phyloP scores from a whole-genome alignment of 2,329 filamentous ascomycete genomes.

The Paecilomyces fulvus region DNA sequence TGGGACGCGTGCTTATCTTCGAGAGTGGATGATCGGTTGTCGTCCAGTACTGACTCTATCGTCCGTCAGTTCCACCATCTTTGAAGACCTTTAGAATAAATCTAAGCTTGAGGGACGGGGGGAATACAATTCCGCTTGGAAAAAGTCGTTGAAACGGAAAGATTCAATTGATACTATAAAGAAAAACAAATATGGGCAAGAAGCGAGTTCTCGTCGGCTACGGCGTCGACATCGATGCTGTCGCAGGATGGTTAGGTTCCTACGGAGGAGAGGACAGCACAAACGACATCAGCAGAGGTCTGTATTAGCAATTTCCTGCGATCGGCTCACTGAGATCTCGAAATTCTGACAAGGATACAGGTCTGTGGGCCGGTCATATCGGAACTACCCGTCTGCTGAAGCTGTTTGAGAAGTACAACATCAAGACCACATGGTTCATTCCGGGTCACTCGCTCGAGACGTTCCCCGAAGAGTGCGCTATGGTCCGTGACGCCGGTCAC shows the following conservation, averaged over 20 bases:
- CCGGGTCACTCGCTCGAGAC: slow-evolving; percentile 57
- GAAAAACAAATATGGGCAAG: slow-evolving; percentile 20
- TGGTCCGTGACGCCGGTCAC: slow-evolving; percentile 55
- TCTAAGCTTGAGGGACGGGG: background rate
- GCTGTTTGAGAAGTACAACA: slow-evolving; percentile 62
- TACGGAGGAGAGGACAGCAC: slow-evolving; percentile 66
- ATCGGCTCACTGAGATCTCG: background rate
- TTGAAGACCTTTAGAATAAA: background rate
- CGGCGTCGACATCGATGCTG: slow-evolving; percentile 67
- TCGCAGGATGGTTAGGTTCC: slow-evolving; percentile 66
- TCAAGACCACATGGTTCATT: slow-evolving; percentile 61
- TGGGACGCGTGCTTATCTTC: background rate
- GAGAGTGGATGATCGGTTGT: background rate
- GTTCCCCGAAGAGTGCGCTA: slow-evolving; percentile 57
- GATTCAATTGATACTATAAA: background rate
- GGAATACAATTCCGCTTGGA: no score
- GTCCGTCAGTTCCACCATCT: background rate
- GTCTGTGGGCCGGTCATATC: slow-evolving; percentile 60
- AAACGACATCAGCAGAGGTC: slow-evolving; percentile 63
- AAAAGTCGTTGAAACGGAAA: background rate
- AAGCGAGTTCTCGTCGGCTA: slow-evolving; percentile 52
- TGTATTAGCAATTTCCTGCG: slow-evolving; percentile 1
- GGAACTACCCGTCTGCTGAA: slow-evolving; percentile 59
- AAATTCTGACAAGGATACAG: slow-evolving; percentile 20
- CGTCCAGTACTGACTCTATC: background rate